Conservation (phyloP, 2,329 filamentous ascomycete species). For the Aspergillus persii region DNA sequence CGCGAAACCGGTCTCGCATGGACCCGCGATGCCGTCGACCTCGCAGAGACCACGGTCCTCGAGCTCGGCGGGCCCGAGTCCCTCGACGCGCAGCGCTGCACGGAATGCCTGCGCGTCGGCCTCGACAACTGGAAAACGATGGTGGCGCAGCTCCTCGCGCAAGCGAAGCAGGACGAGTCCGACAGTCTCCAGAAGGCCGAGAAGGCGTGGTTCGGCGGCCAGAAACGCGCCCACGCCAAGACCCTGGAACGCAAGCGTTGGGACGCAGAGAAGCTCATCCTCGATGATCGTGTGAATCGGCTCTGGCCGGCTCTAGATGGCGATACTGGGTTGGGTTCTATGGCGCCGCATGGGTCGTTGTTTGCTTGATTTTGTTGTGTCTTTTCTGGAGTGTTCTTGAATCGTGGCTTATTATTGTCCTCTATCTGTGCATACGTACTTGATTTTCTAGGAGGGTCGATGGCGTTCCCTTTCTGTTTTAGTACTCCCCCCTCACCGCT, state of each 20-base stretch:
- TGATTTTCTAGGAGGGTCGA: neutral
- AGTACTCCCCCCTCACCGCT: constrained; percentile 11
- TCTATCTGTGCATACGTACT: neutral
- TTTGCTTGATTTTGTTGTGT: constrained; percentile 16
- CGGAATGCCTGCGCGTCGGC: constrained; percentile 72
- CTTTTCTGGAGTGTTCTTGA: neutral
- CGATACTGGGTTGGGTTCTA: constrained; percentile 26
- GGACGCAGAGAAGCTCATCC: constrained; percentile 41
- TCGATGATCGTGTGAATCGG: constrained; percentile 34
- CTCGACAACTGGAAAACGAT: constrained; percentile 82
- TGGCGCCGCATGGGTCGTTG: constrained; percentile 31
- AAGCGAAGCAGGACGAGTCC: constrained; percentile 36
- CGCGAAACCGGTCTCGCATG: constrained; percentile 74
- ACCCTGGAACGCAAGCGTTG: constrained; percentile 33
- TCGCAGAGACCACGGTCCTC: constrained; percentile 65
- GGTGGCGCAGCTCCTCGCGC: constrained; percentile 62
- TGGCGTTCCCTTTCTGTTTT: constrained; percentile 10
- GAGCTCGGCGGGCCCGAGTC: constrained; percentile 32
- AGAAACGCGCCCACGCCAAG: constrained; percentile 28
- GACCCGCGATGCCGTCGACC: constrained; percentile 83
- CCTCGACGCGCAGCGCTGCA: constrained; percentile 59
- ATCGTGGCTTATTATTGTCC: too few relatives aligned
- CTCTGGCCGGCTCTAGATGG: constrained; percentile 32
- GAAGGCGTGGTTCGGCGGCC: constrained; percentile 34
- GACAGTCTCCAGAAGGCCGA: constrained; percentile 34